Evolutionary conservation across 208 protist species (phyloP), one percentile per base, ranked within the genome.

Genomic region (Acanthamoeba lenticulata): DNA sequence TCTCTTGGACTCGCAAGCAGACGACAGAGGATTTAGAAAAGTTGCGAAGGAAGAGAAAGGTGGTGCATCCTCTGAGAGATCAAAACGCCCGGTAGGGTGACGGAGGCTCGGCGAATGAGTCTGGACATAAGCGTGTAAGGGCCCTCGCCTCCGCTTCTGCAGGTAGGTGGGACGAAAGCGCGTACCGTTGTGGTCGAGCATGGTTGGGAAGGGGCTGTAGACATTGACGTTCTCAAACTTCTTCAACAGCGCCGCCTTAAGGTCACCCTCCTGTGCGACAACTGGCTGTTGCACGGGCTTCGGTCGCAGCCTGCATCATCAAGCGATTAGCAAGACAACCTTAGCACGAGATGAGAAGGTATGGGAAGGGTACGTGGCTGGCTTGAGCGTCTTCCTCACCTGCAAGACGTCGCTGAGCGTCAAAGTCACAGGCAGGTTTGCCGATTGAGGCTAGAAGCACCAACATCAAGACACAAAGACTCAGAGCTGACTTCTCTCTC

Each of bases 161-260:
- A n/a, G n/a, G n/a, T n/a, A n/a, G n/a, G n/a, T n/a, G n/a, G n/a
- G n/a, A n/a, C n/a, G n/a, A n/a, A n/a, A n/a, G 52, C 21, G 52
- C 15, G 44, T 86, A 86, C 77, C 77, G n/a, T 86, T 86, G 24
- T 1, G 2, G 27, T 47, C 38, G 2, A 34, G 6, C 4, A 11
- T 2, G 21, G 77, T 52, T 1, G 77, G 77, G 44, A 21, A 13
- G 2, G 77, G 77, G 21, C 77, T 86, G 77, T 86, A 86, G 44
- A 86, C n/a, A 44, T 55, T 57, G 6, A 57, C 77, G 45, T 86
- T 86, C 77, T 86, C 77, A 57, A 86, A 86, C 44, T 86, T 86
- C 77, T 57, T 86, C 9, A 86, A 27, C 5, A 86, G 44, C 7
- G 77, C 77, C 0, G 77, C 77, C 11, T 27, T 47, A 29, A 86